Base-by-base conservation (phyloP, 2,329 filamentous ascomycete genomes). In the Zarea fungicola region DNA sequence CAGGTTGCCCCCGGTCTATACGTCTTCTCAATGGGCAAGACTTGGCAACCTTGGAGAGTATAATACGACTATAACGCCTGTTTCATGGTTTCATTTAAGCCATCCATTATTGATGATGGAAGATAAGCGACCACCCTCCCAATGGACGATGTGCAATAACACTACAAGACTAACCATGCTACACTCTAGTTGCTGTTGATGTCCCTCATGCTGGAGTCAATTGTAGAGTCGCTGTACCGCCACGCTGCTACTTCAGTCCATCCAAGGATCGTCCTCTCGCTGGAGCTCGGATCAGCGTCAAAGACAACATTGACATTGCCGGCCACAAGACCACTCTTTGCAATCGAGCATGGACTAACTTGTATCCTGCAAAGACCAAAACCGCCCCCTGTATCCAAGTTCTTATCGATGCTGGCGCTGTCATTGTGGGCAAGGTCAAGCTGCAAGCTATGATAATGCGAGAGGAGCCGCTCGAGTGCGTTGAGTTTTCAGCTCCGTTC, bases 251-350 rank as follows among this genome's bases (percentile, higher is more conserved):
- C 21, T 44, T 25, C n/a, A 44, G 25, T 18, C 31, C 50, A 11
- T 29, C 31, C 14, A 32, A 36, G 6, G 23, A 42, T 34, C 40
- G 36, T 8, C 45, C 50, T 2, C 45, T 52, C 22, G 32, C 26
- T 28, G 22, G 53, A 36, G 46, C 54, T n/a, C 48, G 52, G 37
- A 43, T 54, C 32, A 44, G 39, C 16, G 51, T 56, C 28, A 55
- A 55, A 36, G 55, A 55, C 34, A 56, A 37, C 16, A 42, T 56
- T 7, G 50, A 56, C 19, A 48, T 56, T 8, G 28, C 25, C 11
- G 55, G 53, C 16, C 32, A 42, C 18, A 55, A 55, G 28, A 55
- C 53, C 9, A 48, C 51, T 13, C 39, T 55, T 4, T 45, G 42
- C 35, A 56, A 52, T 28, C 55, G 51, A 23, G 44, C 47, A 4